Conservation (phyloP, 2,329 filamentous ascomycete species). For the Fusarium cicatricum region DNA sequence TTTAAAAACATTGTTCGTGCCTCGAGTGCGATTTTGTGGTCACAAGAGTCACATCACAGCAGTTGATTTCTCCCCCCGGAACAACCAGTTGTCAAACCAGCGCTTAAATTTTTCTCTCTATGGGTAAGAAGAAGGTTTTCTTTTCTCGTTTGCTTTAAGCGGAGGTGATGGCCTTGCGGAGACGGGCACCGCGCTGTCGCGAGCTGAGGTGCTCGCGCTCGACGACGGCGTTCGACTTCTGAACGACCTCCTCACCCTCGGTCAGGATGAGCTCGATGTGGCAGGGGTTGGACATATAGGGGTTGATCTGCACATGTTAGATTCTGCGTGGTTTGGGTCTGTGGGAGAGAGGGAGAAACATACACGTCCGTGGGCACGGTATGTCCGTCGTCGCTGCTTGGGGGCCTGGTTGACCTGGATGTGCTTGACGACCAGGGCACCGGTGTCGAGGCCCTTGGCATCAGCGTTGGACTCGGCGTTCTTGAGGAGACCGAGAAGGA, state of each 20-base stretch:
- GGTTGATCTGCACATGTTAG: conserved; percentile 80
- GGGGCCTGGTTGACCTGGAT: conserved; percentile 99
- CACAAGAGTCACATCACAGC: conserved; percentile 32
- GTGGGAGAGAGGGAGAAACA: conserved; percentile 53
- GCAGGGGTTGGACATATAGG: conserved; percentile 99
- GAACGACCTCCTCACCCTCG: conserved; percentile 94
- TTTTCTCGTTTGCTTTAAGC: conserved; percentile 58
- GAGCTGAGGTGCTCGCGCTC: conserved; percentile 81
- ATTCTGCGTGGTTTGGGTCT: conserved; percentile 2
- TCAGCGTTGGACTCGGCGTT: conserved; percentile 98
- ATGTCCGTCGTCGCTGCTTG: conserved; percentile 98
- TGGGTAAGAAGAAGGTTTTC: conserved; percentile 20
- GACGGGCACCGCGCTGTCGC: conserved; percentile 84
- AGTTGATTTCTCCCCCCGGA: conserved; percentile 29
- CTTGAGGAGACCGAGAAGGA: conserved; percentile 95
- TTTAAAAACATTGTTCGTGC: conserved; percentile 39
- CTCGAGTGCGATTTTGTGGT: neutral
- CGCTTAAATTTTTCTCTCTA: conserved; percentile 38
- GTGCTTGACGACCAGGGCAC: conserved; percentile 98
- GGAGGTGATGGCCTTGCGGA: conserved; percentile 71
- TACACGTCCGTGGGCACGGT: conserved; percentile 99
- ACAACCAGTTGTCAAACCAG: conserved; percentile 35
- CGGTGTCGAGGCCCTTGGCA: conserved; percentile 96
- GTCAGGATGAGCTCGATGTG: conserved; percentile 99
- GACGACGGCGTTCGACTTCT: conserved; percentile 89